phyloP scores from a whole-genome alignment of 352 stramenopile species.

The Pythium utonaiense region DNA sequence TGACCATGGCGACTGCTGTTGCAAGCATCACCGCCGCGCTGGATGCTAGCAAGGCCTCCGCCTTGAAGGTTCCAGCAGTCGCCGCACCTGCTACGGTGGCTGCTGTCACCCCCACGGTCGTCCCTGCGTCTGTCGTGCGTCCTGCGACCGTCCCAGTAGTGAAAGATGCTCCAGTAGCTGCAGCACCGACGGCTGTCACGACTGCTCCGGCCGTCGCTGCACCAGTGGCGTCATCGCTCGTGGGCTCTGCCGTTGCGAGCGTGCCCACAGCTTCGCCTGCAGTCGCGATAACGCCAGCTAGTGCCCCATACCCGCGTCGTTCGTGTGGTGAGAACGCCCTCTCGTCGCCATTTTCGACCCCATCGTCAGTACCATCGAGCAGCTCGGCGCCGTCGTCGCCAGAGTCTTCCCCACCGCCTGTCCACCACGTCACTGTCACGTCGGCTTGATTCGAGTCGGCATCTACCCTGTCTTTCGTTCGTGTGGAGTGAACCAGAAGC shows the following conservation, averaged over 20 bases:
- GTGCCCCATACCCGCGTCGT: conserved; percentile 31
- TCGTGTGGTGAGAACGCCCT: conserved; percentile 50
- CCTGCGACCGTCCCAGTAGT: not conserved
- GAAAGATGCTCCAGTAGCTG: not conserved
- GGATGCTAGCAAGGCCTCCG: not conserved
- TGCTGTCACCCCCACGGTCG: not conserved
- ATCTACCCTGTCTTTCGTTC: conserved; percentile 1
- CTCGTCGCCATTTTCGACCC: conserved; percentile 40
- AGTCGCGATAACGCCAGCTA: conserved; percentile 26
- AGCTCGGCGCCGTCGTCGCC: conserved; percentile 41
- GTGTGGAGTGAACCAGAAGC: not conserved
- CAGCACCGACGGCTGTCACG: not conserved
- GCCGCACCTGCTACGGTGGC: not conserved
- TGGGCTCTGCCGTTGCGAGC: not conserved
- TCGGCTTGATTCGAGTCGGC: conserved; percentile 38
- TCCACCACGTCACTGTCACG: conserved; percentile 70
- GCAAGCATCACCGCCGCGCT: not conserved
- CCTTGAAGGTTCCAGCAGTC: conserved; percentile 6
- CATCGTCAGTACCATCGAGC: conserved; percentile 34
- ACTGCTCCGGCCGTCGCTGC: not conserved
- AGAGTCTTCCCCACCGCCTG: conserved; percentile 38
- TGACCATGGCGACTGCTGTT: not conserved
- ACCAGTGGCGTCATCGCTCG: not conserved
- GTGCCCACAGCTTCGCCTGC: conserved; percentile 16
- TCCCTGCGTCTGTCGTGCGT: not conserved